Evolutionary conservation across 495 filamentous ascomycete genomes (phyloP).

Genomic region (Tuber indicum): DNA sequence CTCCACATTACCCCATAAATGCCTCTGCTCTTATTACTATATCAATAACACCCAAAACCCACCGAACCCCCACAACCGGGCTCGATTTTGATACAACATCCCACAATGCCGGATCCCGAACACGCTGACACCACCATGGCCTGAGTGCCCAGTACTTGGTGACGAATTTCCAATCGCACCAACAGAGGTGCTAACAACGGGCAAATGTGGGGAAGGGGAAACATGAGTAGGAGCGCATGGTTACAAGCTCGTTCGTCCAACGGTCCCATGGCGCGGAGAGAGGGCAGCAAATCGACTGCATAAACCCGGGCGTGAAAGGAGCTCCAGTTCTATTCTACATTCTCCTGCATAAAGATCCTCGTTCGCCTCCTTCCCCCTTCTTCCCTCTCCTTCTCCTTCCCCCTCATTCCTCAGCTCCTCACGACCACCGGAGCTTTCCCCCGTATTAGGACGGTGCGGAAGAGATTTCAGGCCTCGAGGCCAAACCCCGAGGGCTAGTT

Average conservation of each 20-base stretch:
- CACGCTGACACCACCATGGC: not conserved
- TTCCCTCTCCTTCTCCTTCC: not conserved
- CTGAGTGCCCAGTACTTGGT: not conserved
- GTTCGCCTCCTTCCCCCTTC: constrained; percentile 3
- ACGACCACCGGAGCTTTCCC: not conserved
- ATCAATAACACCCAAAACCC: not conserved
- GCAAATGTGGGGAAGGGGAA: not conserved
- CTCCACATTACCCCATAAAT: not conserved
- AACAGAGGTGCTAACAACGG: not conserved
- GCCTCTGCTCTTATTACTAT: not conserved
- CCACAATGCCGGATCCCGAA: not conserved
- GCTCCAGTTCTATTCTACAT: constrained; percentile 6
- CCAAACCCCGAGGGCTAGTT: not conserved
- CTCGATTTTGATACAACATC: not conserved
- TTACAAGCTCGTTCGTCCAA: not conserved
- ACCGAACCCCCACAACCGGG: not conserved
- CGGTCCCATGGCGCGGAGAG: not conserved
- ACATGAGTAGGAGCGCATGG: not conserved
- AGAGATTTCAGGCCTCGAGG: not conserved
- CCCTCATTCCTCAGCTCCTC: not conserved
- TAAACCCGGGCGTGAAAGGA: not conserved
- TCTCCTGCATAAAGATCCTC: constrained; percentile 2
- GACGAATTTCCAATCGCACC: not conserved
- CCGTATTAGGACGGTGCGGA: not conserved
- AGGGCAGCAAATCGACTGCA: not conserved